Base-by-base conservation (phyloP, 306 rosid genomes). In the Vigna unguiculata region DNA sequence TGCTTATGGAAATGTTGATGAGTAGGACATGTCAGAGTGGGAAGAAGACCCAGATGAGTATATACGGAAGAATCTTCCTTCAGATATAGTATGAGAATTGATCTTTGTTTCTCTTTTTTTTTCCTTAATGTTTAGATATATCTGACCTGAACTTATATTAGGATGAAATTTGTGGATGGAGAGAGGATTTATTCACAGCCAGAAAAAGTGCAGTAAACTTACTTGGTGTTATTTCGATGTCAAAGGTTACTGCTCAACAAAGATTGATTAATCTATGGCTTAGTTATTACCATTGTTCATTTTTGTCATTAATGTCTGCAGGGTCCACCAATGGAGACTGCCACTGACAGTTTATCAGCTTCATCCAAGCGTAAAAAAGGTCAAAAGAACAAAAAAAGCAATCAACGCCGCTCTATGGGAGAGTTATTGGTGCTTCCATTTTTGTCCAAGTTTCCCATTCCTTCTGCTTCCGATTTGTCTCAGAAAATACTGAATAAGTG, bases 1-100 rank as follows among this genome's bases (percentile, higher is more conserved):
- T 72, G 76, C 25, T 47, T 68, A 21, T 82, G 84, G 52, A 78
- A 80, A 86, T 78, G 58, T 74, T 64, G 47, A 72, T 59, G 36
- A 55, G 51, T 70, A 93, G 98, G 98, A 93, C 83, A 51, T 84
- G 43, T 52, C 82, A 17, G 98, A 93, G 87, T 93, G 98, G 98
- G 98, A 91, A 85, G 97, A 93, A 81, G 98, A 93, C 70, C 85
- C 92, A 53, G 98, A 93, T 68, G 98, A 93, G 84, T 93, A 88
- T 80, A 80, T 93, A 45, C 81, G 90, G 57, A 93, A 89, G 87
- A 93, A 93, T 87, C 91, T 91, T 82, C 98, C 97, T 75, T 93
- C 97, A 49, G 98, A 93, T 77, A 85, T 93, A 52, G 98, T 93
- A 91, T 59, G 96, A 49, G 72, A 73, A 49, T 66, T 75, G 53